Evolutionary conservation across 2,329 filamentous ascomycete species (phyloP).

Genomic region (Aspergillus sp.): DNA sequence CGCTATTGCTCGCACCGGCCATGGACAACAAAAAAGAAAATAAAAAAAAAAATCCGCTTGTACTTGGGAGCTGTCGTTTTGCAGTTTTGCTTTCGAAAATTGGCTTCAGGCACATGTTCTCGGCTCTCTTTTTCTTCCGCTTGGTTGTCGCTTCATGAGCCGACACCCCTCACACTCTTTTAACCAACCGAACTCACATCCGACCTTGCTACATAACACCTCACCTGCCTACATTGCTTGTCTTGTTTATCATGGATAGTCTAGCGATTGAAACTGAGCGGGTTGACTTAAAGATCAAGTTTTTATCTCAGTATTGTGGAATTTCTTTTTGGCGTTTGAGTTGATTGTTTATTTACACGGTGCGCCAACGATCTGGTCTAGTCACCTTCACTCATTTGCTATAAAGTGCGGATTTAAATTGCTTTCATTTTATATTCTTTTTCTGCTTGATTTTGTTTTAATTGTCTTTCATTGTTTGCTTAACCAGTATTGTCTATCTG

Average conservation of each 20-base stretch:
- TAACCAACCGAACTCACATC: not conserved
- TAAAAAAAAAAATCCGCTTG: not conserved
- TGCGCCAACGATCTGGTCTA: constrained; percentile 14
- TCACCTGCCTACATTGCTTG: constrained; percentile 17
- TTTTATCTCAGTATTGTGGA: constrained; percentile 15
- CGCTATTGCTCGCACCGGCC: not conserved
- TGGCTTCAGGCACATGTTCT: not conserved
- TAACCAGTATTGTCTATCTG: constrained; percentile 10
- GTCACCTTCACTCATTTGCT: constrained; percentile 22
- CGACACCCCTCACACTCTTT: constrained; percentile 18
- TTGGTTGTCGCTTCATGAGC: constrained; percentile 4
- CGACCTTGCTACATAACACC: not conserved
- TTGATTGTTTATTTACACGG: constrained; percentile 7
- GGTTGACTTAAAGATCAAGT: constrained; percentile 20
- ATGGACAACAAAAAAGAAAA: not conserved
- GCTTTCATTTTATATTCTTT: constrained; percentile 6
- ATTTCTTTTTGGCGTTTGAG: constrained; percentile 22
- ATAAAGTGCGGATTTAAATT: constrained; percentile 16
- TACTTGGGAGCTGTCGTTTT: not conserved
- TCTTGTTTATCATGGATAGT: constrained; percentile 29
- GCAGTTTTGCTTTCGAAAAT: not conserved
- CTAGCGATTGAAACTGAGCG: constrained; percentile 32
- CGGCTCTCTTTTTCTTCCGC: constrained; percentile 3
- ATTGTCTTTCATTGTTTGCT: constrained; percentile 4
- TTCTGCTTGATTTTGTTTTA: constrained; percentile 9